Percentiles rank a stretch among this genome's conserved stretches.
phyloP scores from a whole-genome alignment of 1,284 basidiomycete genomes.

The Ustilago lituana region DNA sequence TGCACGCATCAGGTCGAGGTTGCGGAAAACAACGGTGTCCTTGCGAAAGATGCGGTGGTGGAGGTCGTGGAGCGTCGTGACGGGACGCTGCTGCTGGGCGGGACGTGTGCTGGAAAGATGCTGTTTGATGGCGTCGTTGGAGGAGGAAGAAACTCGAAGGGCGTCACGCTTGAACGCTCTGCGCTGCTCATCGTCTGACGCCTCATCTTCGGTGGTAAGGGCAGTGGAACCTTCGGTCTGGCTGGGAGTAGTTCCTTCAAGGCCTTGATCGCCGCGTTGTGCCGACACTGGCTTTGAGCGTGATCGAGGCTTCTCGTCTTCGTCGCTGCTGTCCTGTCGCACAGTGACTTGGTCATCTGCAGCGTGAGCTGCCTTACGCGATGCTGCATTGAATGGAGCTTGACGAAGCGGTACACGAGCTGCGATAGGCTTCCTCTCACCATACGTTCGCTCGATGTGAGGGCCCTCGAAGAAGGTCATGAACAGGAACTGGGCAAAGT shows the following conservation, averaged over 20 bases:
- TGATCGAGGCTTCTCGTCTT: neutral
- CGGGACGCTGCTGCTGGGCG: slow-evolving; percentile 8
- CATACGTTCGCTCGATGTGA: slow-evolving; percentile 72
- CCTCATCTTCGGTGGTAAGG: slow-evolving; percentile 39
- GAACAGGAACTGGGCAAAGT: slow-evolving; percentile 95
- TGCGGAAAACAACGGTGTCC: slow-evolving; percentile 82
- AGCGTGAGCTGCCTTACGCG: slow-evolving; percentile 39
- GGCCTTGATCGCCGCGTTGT: slow-evolving; percentile 4
- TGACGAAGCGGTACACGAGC: slow-evolving; percentile 34
- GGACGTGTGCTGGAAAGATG: slow-evolving; percentile 19
- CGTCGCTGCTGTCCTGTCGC: neutral
- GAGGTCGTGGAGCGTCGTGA: slow-evolving; percentile 80
- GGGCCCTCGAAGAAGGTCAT: slow-evolving; percentile 97
- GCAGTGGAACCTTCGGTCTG: slow-evolving; percentile 50
- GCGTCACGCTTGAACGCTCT: slow-evolving; percentile 15
- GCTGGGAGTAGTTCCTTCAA: slow-evolving; percentile 33
- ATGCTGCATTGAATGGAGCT: slow-evolving; percentile 58
- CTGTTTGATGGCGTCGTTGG: slow-evolving; percentile 37
- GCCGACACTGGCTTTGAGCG: neutral
- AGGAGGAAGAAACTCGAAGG: slow-evolving; percentile 32
- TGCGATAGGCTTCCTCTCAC: slow-evolving; percentile 56
- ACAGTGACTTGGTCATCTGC: neutral
- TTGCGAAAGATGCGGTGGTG: slow-evolving; percentile 89
- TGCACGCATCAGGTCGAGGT: slow-evolving; percentile 83
- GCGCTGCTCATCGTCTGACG: slow-evolving; percentile 25